A percentile compares a stretch with the other conserved stretches of the same genome.
Conservation (phyloP, 345 rosid species). For the Sapria himalayana region DNA sequence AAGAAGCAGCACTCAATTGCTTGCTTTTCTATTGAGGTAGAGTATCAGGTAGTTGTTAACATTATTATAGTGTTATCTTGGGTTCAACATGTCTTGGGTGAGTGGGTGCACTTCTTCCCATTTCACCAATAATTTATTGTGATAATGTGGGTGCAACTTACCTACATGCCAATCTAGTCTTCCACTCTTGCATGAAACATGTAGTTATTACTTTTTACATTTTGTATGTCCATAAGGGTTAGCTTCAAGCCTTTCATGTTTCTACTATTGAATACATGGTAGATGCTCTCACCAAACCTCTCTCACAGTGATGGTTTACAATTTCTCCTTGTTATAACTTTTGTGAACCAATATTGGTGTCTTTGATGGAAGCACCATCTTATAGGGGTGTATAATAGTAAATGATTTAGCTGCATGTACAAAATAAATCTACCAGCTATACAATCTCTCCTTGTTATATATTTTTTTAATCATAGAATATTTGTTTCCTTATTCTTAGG, state of each 20-base stretch:
- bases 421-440: no score
- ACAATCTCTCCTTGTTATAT: no score
- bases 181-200: not conserved
- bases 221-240: not conserved
- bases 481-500: no score
- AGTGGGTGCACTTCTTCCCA: not conserved
- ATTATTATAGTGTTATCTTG: no score
- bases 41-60: not conserved
- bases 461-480: no score
- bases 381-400: not conserved
- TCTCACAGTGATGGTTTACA: not conserved
- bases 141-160: not conserved
- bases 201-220: not conserved
- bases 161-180: not conserved
- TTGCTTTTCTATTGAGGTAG: not conserved
- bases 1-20: not conserved
- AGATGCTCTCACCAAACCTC: not conserved
- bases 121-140: not conserved
- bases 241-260: not conserved
- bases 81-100: not conserved
- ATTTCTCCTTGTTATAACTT: no score
- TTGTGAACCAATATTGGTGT: not conserved
- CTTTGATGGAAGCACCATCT: not conserved
- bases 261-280: not conserved
- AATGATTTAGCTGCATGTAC: no score